Evolutionary conservation across 129 eudicot species (phyloP), one percentile per base, ranked within the genome.

Genomic region (Flaveria bidentis): DNA sequence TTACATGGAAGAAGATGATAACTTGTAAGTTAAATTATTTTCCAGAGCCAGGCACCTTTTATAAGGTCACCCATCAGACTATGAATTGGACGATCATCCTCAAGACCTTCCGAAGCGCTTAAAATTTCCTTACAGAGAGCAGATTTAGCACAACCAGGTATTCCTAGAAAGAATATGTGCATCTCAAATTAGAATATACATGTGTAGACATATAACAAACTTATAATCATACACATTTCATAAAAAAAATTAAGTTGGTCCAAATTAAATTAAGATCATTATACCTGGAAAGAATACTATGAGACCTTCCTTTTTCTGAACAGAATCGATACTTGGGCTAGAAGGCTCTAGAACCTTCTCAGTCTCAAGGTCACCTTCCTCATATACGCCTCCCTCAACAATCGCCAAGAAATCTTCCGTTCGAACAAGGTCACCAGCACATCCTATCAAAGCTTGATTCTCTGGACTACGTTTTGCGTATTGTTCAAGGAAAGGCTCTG

Each of bases 111-210:
- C 8, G 89, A 77, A 65, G 86, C 73, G 70, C 75, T 79, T 75
- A 88, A 73, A 67, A 93, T 84, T 80, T 91, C 97, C 85, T 84
- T 90, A 74, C 98, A 93, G 17, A 93, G 93, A 13, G 98, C 98
- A 53, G 98, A 93, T 82, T 93, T 93, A 56, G 98, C 98, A 86
- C 98, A 93, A 30, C 98, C 98, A 85, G 98, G 98, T 83, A 93
- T 91, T 76, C 98, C 98, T 90, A 81, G 26, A 67, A 80, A 69
- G 55, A 30, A 56, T 17, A 46, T 3, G 3, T 28, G 41, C 0
- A 50, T 72, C 52, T 77, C 64, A 36, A 45, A 46, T 57, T 18
- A 78, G 55, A 44, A 68, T 75, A 52, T 17, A 53, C 42, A 75
- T 6, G 69, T 66, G 67, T 15, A 26, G 50, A 55, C 22, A 64